These are phyloP conservation scores for Daldinia vernicosa DNA, from an alignment of 495 filamentous ascomycete species.

Conservation along the genomic window DNA sequence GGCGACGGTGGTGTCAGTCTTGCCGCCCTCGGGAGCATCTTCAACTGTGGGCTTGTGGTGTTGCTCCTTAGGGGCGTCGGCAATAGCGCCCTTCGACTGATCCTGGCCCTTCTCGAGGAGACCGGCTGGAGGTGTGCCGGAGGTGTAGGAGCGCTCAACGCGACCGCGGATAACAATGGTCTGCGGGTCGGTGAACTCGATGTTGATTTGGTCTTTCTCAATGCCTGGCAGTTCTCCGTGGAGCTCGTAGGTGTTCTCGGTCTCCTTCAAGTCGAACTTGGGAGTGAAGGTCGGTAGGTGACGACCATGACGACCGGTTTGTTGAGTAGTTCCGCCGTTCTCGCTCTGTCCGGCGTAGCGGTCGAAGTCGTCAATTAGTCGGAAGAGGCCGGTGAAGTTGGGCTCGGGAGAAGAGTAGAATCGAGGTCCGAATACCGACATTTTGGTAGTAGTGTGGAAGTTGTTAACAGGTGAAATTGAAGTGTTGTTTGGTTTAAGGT, in stretches of 20 bases:
- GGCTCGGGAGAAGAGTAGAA: constrained; percentile 56
- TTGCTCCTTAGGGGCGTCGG: constrained; percentile 49
- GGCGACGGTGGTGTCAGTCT: constrained; percentile 38
- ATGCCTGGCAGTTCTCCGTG: constrained; percentile 90
- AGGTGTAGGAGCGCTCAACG: constrained; percentile 65
- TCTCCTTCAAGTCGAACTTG: constrained; percentile 83
- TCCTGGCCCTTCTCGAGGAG: constrained; percentile 41
- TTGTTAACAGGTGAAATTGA: constrained; percentile 25
- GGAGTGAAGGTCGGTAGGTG: constrained; percentile 66
- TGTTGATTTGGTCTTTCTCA: constrained; percentile 76
- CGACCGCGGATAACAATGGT: constrained; percentile 79
- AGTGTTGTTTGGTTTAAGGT: constrained; percentile 17
- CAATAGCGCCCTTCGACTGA: constrained; percentile 43
- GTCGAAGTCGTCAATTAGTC: constrained; percentile 79
- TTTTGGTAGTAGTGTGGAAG: constrained; percentile 52
- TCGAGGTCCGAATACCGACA: constrained; percentile 72
- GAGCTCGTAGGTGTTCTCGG: constrained; percentile 73
- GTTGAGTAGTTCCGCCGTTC: constrained; percentile 20
- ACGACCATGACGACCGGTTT: constrained; percentile 34
- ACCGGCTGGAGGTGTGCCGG: constrained; percentile 52
- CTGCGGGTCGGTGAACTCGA: constrained; percentile 84
- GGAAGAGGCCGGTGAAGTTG: constrained; percentile 74
- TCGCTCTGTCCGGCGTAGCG: constrained; percentile 52
- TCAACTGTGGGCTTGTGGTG: constrained; percentile 69
- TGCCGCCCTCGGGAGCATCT: constrained; percentile 55